Conservation (phyloP, 108 stramenopile species). For the Cyclostephanos invisitatus region DNA sequence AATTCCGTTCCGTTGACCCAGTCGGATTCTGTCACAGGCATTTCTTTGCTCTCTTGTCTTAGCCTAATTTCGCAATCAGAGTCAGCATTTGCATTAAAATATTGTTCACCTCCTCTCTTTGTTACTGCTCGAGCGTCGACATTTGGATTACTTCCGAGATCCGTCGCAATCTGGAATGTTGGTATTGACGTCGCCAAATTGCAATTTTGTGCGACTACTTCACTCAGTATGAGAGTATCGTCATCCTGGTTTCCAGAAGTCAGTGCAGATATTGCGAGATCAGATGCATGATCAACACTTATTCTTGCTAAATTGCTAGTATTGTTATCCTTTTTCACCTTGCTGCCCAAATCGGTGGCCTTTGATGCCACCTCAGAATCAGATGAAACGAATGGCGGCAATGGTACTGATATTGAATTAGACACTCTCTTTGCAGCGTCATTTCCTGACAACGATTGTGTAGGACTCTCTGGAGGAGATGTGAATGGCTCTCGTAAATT, state of each 20-base stretch:
- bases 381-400: background rate
- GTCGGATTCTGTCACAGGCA: too few species aligned
- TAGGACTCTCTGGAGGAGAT: slow-evolving; percentile 32
- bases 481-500: slow-evolving; percentile 36
- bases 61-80: too few species aligned
- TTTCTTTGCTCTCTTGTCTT: too few species aligned
- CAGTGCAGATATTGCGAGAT: background rate
- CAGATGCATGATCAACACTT: background rate
- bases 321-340: background rate
- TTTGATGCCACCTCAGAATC: background rate
- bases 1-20: background rate
- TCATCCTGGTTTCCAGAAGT: background rate
- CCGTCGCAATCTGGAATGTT: background rate
- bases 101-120: too few species aligned
- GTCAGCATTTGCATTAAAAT: too few species aligned
- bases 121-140: background rate
- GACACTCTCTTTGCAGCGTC: background rate
- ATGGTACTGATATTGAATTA: background rate
- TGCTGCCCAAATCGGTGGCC: background rate
- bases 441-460: slow-evolving; percentile 15
- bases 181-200: too few species aligned
- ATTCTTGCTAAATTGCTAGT: background rate
- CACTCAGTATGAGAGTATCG: background rate
- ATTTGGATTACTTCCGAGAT: background rate
- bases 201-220: too few species aligned